Base-by-base conservation (phyloP, 805 yeast species). In the Wickerhamiella cacticola region DNA sequence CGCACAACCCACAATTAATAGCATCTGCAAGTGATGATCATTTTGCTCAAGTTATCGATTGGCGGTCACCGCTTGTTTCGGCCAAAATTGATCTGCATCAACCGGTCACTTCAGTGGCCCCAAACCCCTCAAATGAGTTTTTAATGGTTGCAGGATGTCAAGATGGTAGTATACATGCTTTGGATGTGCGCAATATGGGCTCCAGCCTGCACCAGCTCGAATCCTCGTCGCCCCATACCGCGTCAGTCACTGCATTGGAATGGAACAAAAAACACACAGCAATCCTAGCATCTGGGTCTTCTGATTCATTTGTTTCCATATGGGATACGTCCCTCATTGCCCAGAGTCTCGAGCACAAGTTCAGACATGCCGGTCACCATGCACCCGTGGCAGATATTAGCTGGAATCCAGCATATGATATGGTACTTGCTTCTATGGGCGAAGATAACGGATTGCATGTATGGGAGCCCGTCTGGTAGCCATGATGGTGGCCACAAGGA, bases 381-480 rank as follows among this genome's bases (percentile, higher is more conserved):
- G 68, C 81, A n/a, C 87, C 89, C 3, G 84, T 88, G 2, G 82
- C 81, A 54, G 96, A 87, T 56, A 64, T 86, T 24, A 72, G 77
- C 28, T 88, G 96, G 96, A 82, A 83, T 49, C 74, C 77, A 0
- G 78, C 78, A 50, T 82, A 76, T 49, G 75, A 77, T 3, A 75
- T 80, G 75, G 70, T 80, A 72, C 53, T 86, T 31, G 79, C 85
- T 3, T 78, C 86, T 57, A 89, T 82, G 4, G 77, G 85, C 0
- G 86, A 82, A 56, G 96, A 88, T 59, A 88, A 88, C 59, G 75
- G 88, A 1, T 65, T 87, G n/a, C 96, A 88, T 52, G 63, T 87
- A 2, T 88, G 95, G 94, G 76, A 72, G 56, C 94, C 95, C 3
- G 26, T 23, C 7, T 44, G 47, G 47, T 39, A 39, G 16, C 13